Base-by-base conservation (phyloP, 805 yeast genomes). In the Pichia gijzeniarum region DNA sequence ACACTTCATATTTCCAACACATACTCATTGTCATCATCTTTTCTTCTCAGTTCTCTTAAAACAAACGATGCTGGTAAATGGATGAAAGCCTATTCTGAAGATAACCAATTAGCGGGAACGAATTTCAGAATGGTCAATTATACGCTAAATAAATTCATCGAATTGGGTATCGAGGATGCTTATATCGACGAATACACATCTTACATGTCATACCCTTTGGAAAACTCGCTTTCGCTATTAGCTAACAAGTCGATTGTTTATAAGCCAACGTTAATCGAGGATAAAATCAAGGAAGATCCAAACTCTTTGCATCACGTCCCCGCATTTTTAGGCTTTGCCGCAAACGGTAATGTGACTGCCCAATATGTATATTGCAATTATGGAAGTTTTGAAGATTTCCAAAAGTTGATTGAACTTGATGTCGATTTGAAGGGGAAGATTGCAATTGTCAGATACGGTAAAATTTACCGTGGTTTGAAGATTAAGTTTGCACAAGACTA, bases 251-350 rank as follows among this genome's bases (percentile, higher is more conserved):
- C 46, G 5, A 59, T 75, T 8, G 58, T 71, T 30, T 77, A 71
- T 57, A 66, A 69, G 45, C 84, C 91, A 7, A 62, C 76, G 4
- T 64, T 85, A 42, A 63, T 65, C 40, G 79, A 77, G 51, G 83
- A 79, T 51, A 61, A 48, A 57, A 62, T 60, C 2, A 52, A 58
- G 13, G 76, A 74, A 34, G 85, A 79, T 56, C 70, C 74, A 13
- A 73, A 77, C 12, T 64, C 81, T 1, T 55, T 57, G 8, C 76
- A 72, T 48, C 61, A 71, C 31, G 72, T 82, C 21, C 90, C 89
- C 13, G 80, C 88, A 0, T 85, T 85, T 67, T 81, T 82, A 58
- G 89, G 87, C 1, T 85, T 82, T 56, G 79, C 86, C 4, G 89
- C 85, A 9, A 72, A 74, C 45, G 95, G 93, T 35, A 82, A 83